These are phyloP conservation scores for Fusarium ramigenum DNA, from an alignment of 2,329 filamentous ascomycete species.

Conservation along the genomic window DNA sequence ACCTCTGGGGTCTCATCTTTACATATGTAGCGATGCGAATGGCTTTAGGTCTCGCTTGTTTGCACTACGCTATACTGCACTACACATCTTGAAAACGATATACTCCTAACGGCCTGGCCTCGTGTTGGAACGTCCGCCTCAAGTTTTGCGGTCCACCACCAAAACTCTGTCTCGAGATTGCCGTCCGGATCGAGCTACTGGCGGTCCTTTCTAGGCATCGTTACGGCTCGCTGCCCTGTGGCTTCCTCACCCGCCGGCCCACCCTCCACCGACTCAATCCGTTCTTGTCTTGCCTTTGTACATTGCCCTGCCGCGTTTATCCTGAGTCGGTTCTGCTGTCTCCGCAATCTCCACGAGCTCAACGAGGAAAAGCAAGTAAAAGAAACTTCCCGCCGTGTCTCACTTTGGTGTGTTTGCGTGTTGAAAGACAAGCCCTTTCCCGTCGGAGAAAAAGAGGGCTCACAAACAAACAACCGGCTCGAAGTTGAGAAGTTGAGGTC, in stretches of 20 bases:
- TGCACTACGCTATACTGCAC: constrained; percentile 20
- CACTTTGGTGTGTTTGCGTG: constrained; percentile 32
- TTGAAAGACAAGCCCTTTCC: constrained; percentile 27
- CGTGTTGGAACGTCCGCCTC: constrained; percentile 38
- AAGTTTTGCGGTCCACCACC: constrained; percentile 25
- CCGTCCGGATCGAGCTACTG: constrained; percentile 36
- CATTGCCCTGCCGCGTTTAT: constrained; percentile 31
- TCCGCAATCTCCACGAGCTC: constrained; percentile 40
- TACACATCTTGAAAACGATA: constrained; percentile 32
- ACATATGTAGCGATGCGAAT: constrained; percentile 42
- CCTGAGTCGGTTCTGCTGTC: constrained; percentile 25
- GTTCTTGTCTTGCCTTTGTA: constrained; percentile 27
- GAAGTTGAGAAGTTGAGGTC: constrained; percentile 24
- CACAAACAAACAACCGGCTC: constrained; percentile 23
- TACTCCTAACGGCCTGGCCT: constrained; percentile 40
- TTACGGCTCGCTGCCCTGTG: constrained; percentile 30
- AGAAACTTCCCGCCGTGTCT: constrained; percentile 40
- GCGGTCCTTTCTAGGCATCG: constrained; percentile 27
- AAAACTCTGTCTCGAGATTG: constrained; percentile 30
- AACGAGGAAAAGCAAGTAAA: constrained; percentile 37
- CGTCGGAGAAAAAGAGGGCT: constrained; percentile 20
- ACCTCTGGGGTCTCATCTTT: constrained; percentile 37
- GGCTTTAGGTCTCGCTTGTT: constrained; percentile 36
- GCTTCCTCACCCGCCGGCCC: constrained; percentile 31
- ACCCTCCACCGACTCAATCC: constrained; percentile 33